Evolutionary conservation across 352 stramenopile species (phyloP), one percentile per base, ranked within the genome.

Genomic region (Phytophthora boehmeriae): DNA sequence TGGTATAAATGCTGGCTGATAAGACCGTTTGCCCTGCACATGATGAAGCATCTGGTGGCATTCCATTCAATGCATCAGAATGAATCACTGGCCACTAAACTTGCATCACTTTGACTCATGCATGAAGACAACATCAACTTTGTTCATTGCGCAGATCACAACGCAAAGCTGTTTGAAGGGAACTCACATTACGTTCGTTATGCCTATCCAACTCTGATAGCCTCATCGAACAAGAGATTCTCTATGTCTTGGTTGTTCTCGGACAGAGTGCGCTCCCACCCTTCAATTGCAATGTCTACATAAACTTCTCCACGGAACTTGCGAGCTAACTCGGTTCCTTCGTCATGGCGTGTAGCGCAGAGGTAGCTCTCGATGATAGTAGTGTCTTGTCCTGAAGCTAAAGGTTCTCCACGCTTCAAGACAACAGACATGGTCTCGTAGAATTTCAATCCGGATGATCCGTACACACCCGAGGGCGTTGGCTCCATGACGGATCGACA

Each of bases 231-330:
- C 8, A 83, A 32, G 5, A 83, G 54, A 39, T 83, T 83, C 45
- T 83, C 75, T 22, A 80, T 73, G 32, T 76, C 71, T 36, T 77
- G 71, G 48, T 73, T 75, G 34, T 68, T 78, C 27, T 62, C 65
- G n/a, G 63, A n/a, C 22, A 71, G 45, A 10, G 57, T 61, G 2
- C 30, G 51, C 1, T 70, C 56, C 68, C 63, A 68, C 43, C 74
- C 61, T 48, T 83, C 45, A 14, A 61, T 63, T 6, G 62, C 62
- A 10, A 70, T 62, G n/a, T 70, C 62, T 17, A 70, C 49, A 22
- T 70, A 70, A 3, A 70, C 22, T 42, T 70, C 39, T 1, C 62
- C 62, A 54, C 62, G 49, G 34, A 66, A 70, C 14, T 66, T 70
- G 2, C 56, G 55, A 0, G 66, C 66, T 16, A 56, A 46, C 0